A percentile compares a stretch with the other conserved stretches of the same genome.
phyloP scores from a whole-genome alignment of 202 grass and related monocot genomes.

The Carex sylvatica region DNA sequence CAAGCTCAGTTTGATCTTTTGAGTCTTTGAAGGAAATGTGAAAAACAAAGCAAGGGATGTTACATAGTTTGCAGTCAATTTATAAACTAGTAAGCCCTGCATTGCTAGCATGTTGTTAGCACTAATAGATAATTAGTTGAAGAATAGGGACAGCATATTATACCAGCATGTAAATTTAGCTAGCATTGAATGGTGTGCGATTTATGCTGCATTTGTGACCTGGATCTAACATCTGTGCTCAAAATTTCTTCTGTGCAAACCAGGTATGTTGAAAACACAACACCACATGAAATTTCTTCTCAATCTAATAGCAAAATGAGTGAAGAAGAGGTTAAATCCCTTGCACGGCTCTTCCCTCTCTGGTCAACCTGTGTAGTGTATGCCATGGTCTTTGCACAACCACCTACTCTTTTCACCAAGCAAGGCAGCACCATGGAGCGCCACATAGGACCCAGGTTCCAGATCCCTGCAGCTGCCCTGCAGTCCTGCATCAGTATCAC shows the following conservation, averaged over 20 bases:
- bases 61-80: background rate
- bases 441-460: constrained; percentile 32
- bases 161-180: background rate
- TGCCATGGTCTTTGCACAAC: constrained; percentile 49
- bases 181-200: background rate
- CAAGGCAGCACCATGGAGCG: constrained; percentile 63
- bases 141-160: background rate
- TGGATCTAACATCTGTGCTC: background rate
- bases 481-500: constrained; percentile 44
- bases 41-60: background rate
- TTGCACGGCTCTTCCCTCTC: constrained; percentile 53
- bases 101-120: background rate
- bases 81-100: background rate
- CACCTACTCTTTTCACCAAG: constrained; percentile 64
- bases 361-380: constrained; percentile 61
- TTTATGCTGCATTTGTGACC: background rate
- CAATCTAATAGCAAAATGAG: background rate
- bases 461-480: constrained; percentile 43
- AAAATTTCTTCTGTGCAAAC: constrained; percentile 11
- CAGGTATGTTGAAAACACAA: background rate
- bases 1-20: background rate
- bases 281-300: background rate
- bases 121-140: background rate
- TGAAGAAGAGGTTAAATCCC: constrained; percentile 33
- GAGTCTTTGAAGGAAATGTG: background rate